A percentile compares a stretch with the other conserved stretches of the same genome.
Evolutionary conservation across 148 eudicot species (phyloP).

Genomic region (Cornus kousa): DNA sequence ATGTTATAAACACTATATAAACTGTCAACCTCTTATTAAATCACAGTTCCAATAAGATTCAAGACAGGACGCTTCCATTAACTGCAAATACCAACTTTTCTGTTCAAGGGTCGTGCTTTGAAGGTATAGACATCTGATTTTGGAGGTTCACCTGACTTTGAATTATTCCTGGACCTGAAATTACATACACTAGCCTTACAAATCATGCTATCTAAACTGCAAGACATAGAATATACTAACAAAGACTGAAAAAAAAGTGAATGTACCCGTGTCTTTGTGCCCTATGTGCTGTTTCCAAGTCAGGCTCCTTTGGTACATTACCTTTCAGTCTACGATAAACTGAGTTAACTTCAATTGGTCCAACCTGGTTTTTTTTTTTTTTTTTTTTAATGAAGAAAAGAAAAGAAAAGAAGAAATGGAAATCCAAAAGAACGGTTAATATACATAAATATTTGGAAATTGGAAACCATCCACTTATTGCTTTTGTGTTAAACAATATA

Average conservation of each 20-base stretch:
- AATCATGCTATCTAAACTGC: conserved; percentile 3
- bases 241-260: conserved; percentile 6
- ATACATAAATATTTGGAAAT: neutral
- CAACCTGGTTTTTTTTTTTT: conserved; percentile 25
- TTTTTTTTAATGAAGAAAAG: neutral
- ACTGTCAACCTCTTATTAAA: conserved; percentile 5
- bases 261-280: conserved; percentile 63
- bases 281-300: conserved; percentile 64
- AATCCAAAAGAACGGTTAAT: neutral
- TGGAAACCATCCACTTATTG: neutral
- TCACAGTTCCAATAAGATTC: neutral
- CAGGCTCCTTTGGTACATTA: conserved; percentile 73
- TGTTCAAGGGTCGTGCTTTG: conserved; percentile 45
- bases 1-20: neutral
- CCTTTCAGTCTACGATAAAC: conserved; percentile 37
- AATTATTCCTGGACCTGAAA: conserved; percentile 50
- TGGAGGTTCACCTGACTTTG: conserved; percentile 29
- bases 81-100: conserved; percentile 42
- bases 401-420: neutral
- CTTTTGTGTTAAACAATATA: neutral
- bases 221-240: neutral
- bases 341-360: conserved; percentile 20
- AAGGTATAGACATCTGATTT: conserved; percentile 23
- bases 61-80: neutral
- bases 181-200: neutral